Evolutionary conservation across 768 basidiomycete species (phyloP).

Genomic region (Floccularia luteovirens): DNA sequence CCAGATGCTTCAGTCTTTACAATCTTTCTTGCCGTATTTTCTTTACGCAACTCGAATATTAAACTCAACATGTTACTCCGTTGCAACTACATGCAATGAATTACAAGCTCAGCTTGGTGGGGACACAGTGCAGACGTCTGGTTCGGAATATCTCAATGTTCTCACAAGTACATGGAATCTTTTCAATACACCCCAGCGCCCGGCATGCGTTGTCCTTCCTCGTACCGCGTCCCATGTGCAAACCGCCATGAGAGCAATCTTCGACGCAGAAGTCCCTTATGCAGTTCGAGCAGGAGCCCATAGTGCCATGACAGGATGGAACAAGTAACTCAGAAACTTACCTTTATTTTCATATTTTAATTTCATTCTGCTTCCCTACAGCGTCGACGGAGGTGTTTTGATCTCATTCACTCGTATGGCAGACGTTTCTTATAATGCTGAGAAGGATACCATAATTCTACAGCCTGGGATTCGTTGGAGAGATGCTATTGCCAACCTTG

Average conservation of each 20-base stretch:
- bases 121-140: constrained; percentile 14
- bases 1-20: too few relatives aligned
- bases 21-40: too few relatives aligned
- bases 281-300: constrained; percentile 36
- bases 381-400: constrained; percentile 27
- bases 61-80: too few relatives aligned
- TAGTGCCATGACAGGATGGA: constrained; percentile 35
- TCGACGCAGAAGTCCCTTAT: constrained; percentile 22
- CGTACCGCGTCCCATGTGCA: constrained; percentile 21
- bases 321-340: constrained; percentile 19
- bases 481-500: constrained; percentile 25
- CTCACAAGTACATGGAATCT: constrained; percentile 22
- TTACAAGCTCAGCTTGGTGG: constrained; percentile 10
- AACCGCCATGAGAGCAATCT: constrained; percentile 28
- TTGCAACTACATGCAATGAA: background rate
- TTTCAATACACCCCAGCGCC: constrained; percentile 21
- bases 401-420: constrained; percentile 30
- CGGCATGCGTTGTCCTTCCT: constrained; percentile 30
- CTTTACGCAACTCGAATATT: too few relatives aligned
- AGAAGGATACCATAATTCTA: constrained; percentile 26
- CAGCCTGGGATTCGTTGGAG: constrained; percentile 37
- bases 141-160: constrained; percentile 11
- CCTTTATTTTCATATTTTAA: too few relatives aligned
- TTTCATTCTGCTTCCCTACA: constrained; percentile 8
- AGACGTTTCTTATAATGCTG: constrained; percentile 26